Evolutionary conservation across 106 monocot genomes (phyloP).

Genomic region (Ottelia alismoides): DNA sequence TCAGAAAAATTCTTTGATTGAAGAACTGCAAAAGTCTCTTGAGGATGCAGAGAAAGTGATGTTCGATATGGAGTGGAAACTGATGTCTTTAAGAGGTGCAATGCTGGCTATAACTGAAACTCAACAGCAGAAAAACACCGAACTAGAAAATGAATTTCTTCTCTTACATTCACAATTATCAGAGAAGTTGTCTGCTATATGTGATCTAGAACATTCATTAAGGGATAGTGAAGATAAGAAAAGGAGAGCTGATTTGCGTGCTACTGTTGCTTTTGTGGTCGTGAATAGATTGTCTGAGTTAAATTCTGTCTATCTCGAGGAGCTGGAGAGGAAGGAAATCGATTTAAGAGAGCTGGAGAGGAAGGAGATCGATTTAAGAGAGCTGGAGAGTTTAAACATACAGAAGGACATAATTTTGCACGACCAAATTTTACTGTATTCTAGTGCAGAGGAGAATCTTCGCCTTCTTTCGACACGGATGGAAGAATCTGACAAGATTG

Average conservation of each 20-base stretch:
- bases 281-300: slow-evolving; percentile 29
- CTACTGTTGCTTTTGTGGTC: slow-evolving; percentile 32
- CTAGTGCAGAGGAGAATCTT: slow-evolving; percentile 17
- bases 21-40: slow-evolving; percentile 67
- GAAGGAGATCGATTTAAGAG: slow-evolving; percentile 21
- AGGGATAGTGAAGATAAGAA: slow-evolving; percentile 18
- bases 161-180: slow-evolving; percentile 33
- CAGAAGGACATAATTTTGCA: slow-evolving; percentile 36
- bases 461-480: slow-evolving; percentile 18
- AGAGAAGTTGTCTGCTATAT: slow-evolving; percentile 24
- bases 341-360: slow-evolving; percentile 21
- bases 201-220: slow-evolving; percentile 29
- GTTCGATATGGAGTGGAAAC: slow-evolving; percentile 66
- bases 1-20: slow-evolving; percentile 62
- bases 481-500: slow-evolving; percentile 21
- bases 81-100: slow-evolving; percentile 82
- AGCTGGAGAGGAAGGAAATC: slow-evolving; percentile 20
- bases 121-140: slow-evolving; percentile 54
- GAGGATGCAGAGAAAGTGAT: slow-evolving; percentile 58
- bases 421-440: slow-evolving; percentile 11
- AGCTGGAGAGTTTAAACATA: slow-evolving; percentile 13
- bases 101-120: slow-evolving; percentile 73
- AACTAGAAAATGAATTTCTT: slow-evolving; percentile 59
- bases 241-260: slow-evolving; percentile 23
- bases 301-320: slow-evolving; percentile 18